phyloP scores from a whole-genome alignment of 345 rosid genomes.

The Citrus maxima region DNA sequence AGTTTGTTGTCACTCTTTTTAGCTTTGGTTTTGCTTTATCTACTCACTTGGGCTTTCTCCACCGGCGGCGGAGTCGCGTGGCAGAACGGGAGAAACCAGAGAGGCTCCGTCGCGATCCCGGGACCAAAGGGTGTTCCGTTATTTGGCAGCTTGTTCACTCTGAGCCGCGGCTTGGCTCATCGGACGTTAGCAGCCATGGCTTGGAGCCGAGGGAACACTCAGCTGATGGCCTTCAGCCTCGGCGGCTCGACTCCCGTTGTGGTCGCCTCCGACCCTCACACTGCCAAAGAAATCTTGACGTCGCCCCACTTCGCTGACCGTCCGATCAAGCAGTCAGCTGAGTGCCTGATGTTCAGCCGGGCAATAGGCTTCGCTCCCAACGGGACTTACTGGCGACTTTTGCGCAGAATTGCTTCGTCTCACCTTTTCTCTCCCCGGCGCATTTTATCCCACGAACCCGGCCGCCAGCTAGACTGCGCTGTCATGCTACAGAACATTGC shows the following conservation, averaged over 20 bases:
- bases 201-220: slow-evolving; percentile 29
- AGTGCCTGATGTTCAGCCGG: slow-evolving; percentile 71
- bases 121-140: slow-evolving; percentile 77
- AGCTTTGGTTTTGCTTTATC: slow-evolving; percentile 28
- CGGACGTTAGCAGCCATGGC: slow-evolving; percentile 66
- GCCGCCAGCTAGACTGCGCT: slow-evolving; percentile 53
- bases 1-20: slow-evolving; percentile 35
- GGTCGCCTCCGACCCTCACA: slow-evolving; percentile 64
- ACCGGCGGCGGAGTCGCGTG: slow-evolving; percentile 80
- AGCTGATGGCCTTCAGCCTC: slow-evolving; percentile 88
- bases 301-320: slow-evolving; percentile 76
- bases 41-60: slow-evolving; percentile 58
- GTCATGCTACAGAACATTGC: slow-evolving; percentile 42
- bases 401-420: slow-evolving; percentile 70
- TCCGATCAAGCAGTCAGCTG: slow-evolving; percentile 80
- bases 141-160: slow-evolving; percentile 66
- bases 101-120: slow-evolving; percentile 46
- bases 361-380: slow-evolving; percentile 95
- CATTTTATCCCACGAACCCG: slow-evolving; percentile 54
- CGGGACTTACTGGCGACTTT: slow-evolving; percentile 80
- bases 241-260: slow-evolving; percentile 71
- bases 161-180: slow-evolving; percentile 71
- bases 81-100: slow-evolving; percentile 48
- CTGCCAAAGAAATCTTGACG: slow-evolving; percentile 67
- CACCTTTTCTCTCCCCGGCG: slow-evolving; percentile 74